Percentiles rank a stretch among this genome's conserved stretches.
These are phyloP conservation scores for Pseudozyma flocculosa DNA, from an alignment of 1,284 basidiomycete species.

Conservation along the genomic window DNA sequence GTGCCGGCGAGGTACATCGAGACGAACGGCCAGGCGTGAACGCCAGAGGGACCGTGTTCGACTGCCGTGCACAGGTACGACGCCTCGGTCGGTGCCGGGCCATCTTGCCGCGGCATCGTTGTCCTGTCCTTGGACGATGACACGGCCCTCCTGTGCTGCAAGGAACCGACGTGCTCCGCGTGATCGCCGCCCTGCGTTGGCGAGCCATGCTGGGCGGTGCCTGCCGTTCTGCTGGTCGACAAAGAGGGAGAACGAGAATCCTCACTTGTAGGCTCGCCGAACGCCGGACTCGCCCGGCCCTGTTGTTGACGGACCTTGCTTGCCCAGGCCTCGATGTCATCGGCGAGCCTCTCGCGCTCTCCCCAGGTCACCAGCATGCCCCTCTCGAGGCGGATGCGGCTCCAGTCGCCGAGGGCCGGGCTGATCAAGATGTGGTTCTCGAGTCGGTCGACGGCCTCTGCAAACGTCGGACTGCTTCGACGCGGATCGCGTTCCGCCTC, in stretches of 20 bases:
- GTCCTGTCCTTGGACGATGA: too few species aligned
- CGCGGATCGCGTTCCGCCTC: too few species aligned
- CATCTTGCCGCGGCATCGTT: too few species aligned
- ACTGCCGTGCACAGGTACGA: conserved; percentile 43
- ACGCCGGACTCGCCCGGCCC: too few species aligned
- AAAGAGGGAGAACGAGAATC: too few species aligned
- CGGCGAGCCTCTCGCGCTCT: conserved; percentile 46
- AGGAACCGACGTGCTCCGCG: too few species aligned
- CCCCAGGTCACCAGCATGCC: conserved; percentile 53
- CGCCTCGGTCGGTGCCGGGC: not conserved
- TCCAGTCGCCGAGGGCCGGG: conserved; percentile 52
- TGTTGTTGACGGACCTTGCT: too few species aligned
- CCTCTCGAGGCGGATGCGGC: conserved; percentile 28
- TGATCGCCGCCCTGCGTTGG: too few species aligned
- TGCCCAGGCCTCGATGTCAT: conserved; percentile 52
- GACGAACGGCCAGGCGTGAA: conserved; percentile 57
- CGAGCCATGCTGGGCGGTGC: too few species aligned
- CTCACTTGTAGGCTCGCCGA: too few species aligned
- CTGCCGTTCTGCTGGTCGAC: too few species aligned
- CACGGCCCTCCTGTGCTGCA: too few species aligned
- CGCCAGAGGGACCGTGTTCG: conserved; percentile 48
- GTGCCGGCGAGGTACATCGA: conserved; percentile 51
- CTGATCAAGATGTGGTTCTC: conserved; percentile 44
- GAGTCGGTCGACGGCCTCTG: conserved; percentile 16
- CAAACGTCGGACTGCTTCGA: conserved; percentile 14